Percentiles rank a stretch among this genome's conserved stretches.
Evolutionary conservation across 441 rosid species (phyloP).

Genomic region (Monsonia emarginata): DNA sequence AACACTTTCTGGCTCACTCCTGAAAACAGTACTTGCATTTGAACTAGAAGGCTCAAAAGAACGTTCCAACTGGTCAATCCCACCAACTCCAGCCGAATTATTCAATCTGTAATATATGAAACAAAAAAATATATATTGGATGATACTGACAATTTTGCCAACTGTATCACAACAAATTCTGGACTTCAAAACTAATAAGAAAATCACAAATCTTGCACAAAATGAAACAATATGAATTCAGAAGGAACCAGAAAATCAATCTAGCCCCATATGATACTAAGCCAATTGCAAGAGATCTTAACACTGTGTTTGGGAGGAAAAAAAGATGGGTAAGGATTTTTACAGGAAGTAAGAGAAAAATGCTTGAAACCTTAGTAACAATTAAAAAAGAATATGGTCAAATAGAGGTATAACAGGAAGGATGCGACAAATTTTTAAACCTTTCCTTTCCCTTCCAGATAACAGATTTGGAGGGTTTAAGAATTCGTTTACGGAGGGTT

Average conservation of each 20-base stretch:
- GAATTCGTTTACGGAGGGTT: background rate
- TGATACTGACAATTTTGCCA: too few relatives aligned
- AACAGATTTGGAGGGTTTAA: background rate
- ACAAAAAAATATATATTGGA: background rate
- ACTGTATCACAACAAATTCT: too few relatives aligned
- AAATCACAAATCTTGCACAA: background rate
- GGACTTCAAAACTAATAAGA: background rate
- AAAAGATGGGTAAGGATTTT: background rate
- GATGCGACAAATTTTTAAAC: background rate
- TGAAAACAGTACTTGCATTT: conserved; percentile 33
- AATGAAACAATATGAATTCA: background rate
- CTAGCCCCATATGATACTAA: background rate
- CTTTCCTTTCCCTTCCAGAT: background rate
- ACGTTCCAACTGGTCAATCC: conserved; percentile 43
- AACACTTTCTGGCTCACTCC: conserved; percentile 49
- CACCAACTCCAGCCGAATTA: conserved; percentile 43
- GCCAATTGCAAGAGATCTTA: background rate
- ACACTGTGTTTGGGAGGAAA: background rate
- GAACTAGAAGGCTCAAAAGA: conserved; percentile 49
- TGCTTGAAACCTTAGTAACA: background rate
- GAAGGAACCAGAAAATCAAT: background rate
- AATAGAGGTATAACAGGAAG: background rate
- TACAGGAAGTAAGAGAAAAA: too few relatives aligned
- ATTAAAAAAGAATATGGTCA: background rate
- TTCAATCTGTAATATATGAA: conserved; percentile 42